Base-by-base conservation (phyloP, 768 basidiomycete species). In the Peribolospora kevripleyi region DNA sequence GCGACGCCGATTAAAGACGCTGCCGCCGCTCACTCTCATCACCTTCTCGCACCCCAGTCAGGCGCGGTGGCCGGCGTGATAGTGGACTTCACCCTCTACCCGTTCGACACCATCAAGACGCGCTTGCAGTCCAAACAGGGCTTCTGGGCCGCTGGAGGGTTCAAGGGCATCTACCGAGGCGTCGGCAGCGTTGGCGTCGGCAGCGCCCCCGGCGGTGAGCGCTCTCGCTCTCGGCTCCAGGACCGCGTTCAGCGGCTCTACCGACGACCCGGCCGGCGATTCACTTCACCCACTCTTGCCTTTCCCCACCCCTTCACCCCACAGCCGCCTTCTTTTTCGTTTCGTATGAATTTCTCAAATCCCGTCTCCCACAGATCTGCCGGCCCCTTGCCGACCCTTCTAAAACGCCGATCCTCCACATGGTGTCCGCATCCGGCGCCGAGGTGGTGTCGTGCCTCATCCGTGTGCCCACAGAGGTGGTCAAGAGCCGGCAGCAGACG, bases 51-150 rank as follows among this genome's bases (percentile, higher is more conserved):
- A 13, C 50, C 50, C 13, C 43, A 87, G 82, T 81, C 84, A 47
- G 87, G 91, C 37, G 90, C 82, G 25, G 66, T 80, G n/a, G 86
- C 93, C 41, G 91, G 91, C 38, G 82, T 85, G 6, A 75, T 86
- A 2, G 91, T 95, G 13, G 91, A 98, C 69, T 75, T 95, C 48
- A 75, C 93, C 25, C 90, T 98, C 71, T 98, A 87, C 67, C 91
- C 91, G 2, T 78, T 98, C 55, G 91, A 98, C 70, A 93, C 91
- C 0, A 69, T 97, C 65, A 98, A 98, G 70, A 97, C 93, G 45
- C 80, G 91, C 50, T 73, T 93, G 42, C 91, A 98, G 63, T 82
- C 87, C 5, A 66, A 78, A 3, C 79, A 84, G 63, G 93, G 91
- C 13, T 95, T 98, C 66, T 65, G 76, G 48, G 70, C 71, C 39